Evolutionary conservation across 768 basidiomycete genomes (phyloP).

Genomic region (Boletus rubroflammeus): DNA sequence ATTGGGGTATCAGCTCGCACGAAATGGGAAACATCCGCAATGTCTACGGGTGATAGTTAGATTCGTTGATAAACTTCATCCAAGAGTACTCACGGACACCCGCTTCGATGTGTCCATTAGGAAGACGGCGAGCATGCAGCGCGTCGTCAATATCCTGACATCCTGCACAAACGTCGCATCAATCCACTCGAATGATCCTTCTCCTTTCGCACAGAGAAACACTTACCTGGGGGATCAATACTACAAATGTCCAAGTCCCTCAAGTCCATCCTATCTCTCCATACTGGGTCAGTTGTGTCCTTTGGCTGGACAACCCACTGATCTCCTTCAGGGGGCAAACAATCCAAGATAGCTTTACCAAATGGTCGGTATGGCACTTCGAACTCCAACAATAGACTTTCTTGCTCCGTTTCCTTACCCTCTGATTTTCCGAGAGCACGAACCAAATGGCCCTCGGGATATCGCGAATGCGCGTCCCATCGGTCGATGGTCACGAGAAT

Average conservation of each 20-base stretch:
- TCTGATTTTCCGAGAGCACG: constrained; percentile 87
- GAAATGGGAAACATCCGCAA: constrained; percentile 97
- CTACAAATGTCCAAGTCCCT: constrained; percentile 86
- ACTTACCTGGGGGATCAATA: constrained; percentile 89
- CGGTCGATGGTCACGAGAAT: constrained; percentile 93
- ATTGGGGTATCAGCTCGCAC: constrained; percentile 91
- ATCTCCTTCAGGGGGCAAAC: constrained; percentile 86
- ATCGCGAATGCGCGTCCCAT: constrained; percentile 84
- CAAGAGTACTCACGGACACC: constrained; percentile 81
- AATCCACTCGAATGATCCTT: constrained; percentile 3
- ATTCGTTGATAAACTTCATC: not conserved
- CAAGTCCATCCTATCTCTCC: constrained; percentile 87
- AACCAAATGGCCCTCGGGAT: constrained; percentile 97
- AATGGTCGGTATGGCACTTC: constrained; percentile 96
- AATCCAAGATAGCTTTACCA: constrained; percentile 90
- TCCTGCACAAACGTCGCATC: constrained; percentile 40
- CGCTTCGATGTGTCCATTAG: constrained; percentile 94
- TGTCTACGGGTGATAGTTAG: constrained; percentile 52
- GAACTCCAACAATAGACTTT: constrained; percentile 88
- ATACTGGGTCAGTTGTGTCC: constrained; percentile 45
- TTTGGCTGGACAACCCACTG: constrained; percentile 90
- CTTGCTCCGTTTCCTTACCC: constrained; percentile 94
- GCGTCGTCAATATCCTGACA: constrained; percentile 99
- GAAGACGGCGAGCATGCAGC: constrained; percentile 79
- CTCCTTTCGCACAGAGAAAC: not conserved